phyloP scores from a whole-genome alignment of 208 protist genomes.

The Acanthamoeba lenticulata region DNA sequence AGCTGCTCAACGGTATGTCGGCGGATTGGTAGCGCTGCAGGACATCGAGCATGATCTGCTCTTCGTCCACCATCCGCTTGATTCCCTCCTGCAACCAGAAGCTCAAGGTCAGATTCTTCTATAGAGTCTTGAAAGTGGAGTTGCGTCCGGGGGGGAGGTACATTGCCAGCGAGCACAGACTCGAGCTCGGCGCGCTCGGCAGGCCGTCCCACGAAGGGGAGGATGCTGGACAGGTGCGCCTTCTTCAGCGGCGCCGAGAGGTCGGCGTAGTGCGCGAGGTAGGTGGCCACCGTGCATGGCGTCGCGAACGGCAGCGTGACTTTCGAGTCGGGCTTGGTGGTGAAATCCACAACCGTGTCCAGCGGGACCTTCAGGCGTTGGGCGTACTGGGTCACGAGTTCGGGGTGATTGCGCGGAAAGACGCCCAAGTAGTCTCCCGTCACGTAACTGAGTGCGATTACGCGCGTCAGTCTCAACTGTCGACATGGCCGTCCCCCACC shows the following conservation, averaged over 20 bases:
- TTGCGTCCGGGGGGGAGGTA: too few relatives aligned
- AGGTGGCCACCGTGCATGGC: not conserved
- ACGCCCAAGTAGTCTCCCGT: constrained; percentile 64
- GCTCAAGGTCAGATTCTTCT: not conserved
- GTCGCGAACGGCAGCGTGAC: not conserved
- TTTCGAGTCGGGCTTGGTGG: not conserved
- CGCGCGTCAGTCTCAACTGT: too few relatives aligned
- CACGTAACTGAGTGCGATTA: not conserved
- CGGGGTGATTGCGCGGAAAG: constrained; percentile 32
- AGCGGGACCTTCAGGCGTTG: not conserved
- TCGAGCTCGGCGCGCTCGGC: not conserved
- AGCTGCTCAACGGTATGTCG: not conserved
- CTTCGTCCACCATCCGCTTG: not conserved
- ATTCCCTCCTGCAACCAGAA: not conserved
- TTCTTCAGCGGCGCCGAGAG: constrained; percentile 6
- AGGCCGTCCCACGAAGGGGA: not conserved
- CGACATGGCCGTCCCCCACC: too few relatives aligned
- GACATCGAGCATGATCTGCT: not conserved
- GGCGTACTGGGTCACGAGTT: not conserved
- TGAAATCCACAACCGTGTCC: not conserved
- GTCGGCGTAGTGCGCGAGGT: constrained; percentile 29
- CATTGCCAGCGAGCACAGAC: not conserved
- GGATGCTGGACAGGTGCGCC: not conserved
- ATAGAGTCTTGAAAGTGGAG: too few relatives aligned
- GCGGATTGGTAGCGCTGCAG: not conserved